Evolutionary conservation across 352 stramenopile genomes (phyloP).

Genomic region (Phytophthora syringae): DNA sequence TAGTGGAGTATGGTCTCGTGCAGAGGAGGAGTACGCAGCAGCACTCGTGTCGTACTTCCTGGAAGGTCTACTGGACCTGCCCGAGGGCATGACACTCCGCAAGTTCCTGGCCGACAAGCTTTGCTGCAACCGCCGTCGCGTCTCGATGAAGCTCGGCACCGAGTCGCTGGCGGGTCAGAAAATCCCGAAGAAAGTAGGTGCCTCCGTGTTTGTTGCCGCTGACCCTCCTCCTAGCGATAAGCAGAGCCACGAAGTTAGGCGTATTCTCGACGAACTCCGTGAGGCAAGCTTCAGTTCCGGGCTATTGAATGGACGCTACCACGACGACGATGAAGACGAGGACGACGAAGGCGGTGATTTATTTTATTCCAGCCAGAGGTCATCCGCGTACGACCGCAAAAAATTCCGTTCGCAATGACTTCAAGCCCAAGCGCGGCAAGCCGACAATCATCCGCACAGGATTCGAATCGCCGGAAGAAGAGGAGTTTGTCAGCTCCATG

Average conservation of each 20-base stretch:
- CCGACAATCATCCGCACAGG: conserved; percentile 80
- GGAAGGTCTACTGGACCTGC: conserved; percentile 52
- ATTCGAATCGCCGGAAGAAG: conserved; percentile 71
- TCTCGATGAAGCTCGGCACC: conserved; percentile 81
- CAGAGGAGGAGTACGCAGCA: conserved; percentile 71
- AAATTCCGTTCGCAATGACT: conserved; percentile 13
- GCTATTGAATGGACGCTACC: conserved; percentile 14
- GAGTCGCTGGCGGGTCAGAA: conserved; percentile 61
- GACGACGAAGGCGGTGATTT: conserved; percentile 16
- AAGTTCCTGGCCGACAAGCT: conserved; percentile 76
- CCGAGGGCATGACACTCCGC: conserved; percentile 66
- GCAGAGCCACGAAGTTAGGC: conserved; percentile 41
- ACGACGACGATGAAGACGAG: conserved; percentile 17
- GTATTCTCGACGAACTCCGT: conserved; percentile 44
- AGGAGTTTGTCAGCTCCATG: conserved; percentile 60
- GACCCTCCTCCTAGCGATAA: conserved; percentile 40
- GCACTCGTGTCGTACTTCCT: conserved; percentile 76
- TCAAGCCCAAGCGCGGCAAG: conserved; percentile 41
- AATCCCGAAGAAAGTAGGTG: conserved; percentile 74
- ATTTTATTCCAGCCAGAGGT: not conserved
- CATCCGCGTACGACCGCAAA: conserved; percentile 13
- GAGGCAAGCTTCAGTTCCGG: conserved; percentile 41
- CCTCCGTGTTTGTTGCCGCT: conserved; percentile 61
- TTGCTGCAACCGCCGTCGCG: conserved; percentile 63
- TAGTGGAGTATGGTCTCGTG: conserved; percentile 67